phyloP scores from a whole-genome alignment of 2,329 filamentous ascomycete species.

The Fusarium proliferatum region DNA sequence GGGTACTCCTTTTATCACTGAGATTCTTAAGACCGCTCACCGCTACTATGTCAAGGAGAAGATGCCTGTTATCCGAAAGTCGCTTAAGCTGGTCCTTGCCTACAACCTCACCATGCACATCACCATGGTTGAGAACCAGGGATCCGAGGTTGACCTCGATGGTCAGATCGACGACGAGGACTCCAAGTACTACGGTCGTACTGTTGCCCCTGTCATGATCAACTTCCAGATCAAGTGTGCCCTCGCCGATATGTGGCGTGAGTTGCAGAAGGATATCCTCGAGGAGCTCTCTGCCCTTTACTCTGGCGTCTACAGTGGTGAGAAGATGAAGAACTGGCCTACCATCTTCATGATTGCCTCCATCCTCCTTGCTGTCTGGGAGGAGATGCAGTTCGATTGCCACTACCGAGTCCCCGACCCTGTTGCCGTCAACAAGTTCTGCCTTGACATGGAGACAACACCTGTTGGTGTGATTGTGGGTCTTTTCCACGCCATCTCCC shows the following conservation, averaged over 20 bases:
- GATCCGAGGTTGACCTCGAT: slow-evolving; percentile 79
- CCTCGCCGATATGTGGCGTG: slow-evolving; percentile 97
- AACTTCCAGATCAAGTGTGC: slow-evolving; percentile 99
- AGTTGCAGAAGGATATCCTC: slow-evolving; percentile 94
- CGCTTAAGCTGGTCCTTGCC: slow-evolving; percentile 91
- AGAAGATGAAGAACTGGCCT: slow-evolving; percentile 98
- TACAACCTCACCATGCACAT: slow-evolving; percentile 97
- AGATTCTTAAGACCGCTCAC: slow-evolving; percentile 96
- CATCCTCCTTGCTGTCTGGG: slow-evolving; percentile 93
- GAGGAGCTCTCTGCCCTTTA: slow-evolving; percentile 93
- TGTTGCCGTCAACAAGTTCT: slow-evolving; percentile 90
- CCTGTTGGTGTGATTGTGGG: slow-evolving; percentile 97
- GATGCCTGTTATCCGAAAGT: slow-evolving; percentile 91
- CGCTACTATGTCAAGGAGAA: slow-evolving; percentile 92
- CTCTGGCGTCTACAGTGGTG: slow-evolving; percentile 97
- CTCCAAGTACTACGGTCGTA: slow-evolving; percentile 90
- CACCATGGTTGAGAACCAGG: slow-evolving; percentile 91
- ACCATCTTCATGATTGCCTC: slow-evolving; percentile 98
- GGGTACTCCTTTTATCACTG: slow-evolving; percentile 92
- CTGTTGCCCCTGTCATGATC: slow-evolving; percentile 96
- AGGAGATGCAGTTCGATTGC: slow-evolving; percentile 99
- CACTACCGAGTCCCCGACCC: slow-evolving; percentile 93
- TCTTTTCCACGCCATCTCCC: slow-evolving; percentile 96
- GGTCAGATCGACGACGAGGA: slow-evolving; percentile 88
- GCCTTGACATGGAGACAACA: slow-evolving; percentile 94